Evolutionary conservation across 805 yeast species (phyloP), one percentile per base, ranked within the genome.

Genomic region (Nakazawaea siamensis): DNA sequence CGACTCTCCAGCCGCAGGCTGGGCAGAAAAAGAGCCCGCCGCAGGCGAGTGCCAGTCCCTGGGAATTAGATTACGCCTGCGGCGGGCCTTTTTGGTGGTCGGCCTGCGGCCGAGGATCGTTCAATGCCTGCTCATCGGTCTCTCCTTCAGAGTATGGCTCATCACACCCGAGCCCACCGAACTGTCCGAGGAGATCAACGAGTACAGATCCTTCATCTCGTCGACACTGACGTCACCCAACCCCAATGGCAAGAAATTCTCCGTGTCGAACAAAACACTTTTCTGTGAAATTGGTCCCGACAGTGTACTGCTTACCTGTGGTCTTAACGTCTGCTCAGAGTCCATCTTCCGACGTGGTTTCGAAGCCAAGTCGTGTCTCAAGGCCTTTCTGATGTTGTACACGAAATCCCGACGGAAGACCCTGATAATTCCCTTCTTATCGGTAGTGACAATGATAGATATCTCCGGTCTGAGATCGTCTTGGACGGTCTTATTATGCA

Each of bases 321-420:
- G n/a, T n/a, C n/a, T n/a, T n/a, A n/a, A n/a, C n/a, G n/a, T 21
- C 24, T 21, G 8, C 11, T 21, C 24, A 21, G 24, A 8, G 12
- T 8, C 24, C 16, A 14, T 34, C 28, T 18, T 34, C n/a, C 28
- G 24, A 10, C 28, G 27, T 24, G 15, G 24, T 29, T 23, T 34
- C 16, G 4, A 7, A 14, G 23, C 23, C 17, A 27, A 16, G 6
- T 35, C 38, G 24, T 35, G 38, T 17, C 23, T 37, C 23, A 37
- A 20, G 4, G 36, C 29, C 33, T 62, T 63, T 37, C 79, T 48
- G 11, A 63, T 55, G 9, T 49, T 46, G 34, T 71, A 63, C 0
- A 92, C 80, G 35, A 80, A 66, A 52, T 87, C 97, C 38, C 84
- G 80, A 49, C 97, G 65, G 52, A 82, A 83, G 0, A 87, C 81